These are phyloP conservation scores for Stephania japonica DNA, from an alignment of 164 flowering plant species.

Conservation along the genomic window DNA sequence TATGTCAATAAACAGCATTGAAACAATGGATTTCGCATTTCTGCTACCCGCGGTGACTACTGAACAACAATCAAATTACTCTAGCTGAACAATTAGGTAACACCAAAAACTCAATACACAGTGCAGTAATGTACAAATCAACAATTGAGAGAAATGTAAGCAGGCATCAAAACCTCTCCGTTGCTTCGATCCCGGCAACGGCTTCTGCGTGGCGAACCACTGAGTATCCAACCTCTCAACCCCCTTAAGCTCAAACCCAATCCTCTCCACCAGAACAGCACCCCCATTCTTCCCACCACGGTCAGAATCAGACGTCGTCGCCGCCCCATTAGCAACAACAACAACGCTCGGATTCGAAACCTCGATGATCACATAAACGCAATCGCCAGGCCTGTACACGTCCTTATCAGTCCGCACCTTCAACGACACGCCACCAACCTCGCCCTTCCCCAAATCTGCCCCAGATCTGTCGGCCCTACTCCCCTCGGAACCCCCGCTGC, in stretches of 20 bases:
- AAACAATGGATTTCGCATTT: not conserved
- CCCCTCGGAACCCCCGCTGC: slow-evolving; percentile 32
- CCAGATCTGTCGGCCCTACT: slow-evolving; percentile 4
- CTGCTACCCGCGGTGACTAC: not conserved
- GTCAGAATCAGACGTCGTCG: slow-evolving; percentile 1
- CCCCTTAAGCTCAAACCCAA: slow-evolving; percentile 74
- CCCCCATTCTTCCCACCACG: slow-evolving; percentile 10
- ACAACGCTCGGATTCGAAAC: slow-evolving; percentile 27
- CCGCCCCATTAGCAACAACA: slow-evolving; percentile 7
- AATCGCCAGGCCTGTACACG: slow-evolving; percentile 82
- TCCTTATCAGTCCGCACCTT: slow-evolving; percentile 59
- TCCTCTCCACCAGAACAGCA: slow-evolving; percentile 57
- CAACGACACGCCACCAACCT: slow-evolving; percentile 34
- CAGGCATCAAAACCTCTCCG: slow-evolving; percentile 52
- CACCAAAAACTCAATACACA: too few relatives aligned
- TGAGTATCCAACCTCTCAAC: slow-evolving; percentile 84
- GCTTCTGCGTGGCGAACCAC: slow-evolving; percentile 74
- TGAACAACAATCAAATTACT: not conserved
- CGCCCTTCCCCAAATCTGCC: slow-evolving; percentile 6
- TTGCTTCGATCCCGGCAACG: slow-evolving; percentile 53
- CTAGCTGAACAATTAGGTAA: not conserved
- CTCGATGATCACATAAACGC: slow-evolving; percentile 49
- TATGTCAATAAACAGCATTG: too few relatives aligned
- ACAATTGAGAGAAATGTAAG: not conserved
- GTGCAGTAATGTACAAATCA: not conserved